phyloP scores from a whole-genome alignment of 495 filamentous ascomycete genomes.

The Podospora pseudoanserina region DNA sequence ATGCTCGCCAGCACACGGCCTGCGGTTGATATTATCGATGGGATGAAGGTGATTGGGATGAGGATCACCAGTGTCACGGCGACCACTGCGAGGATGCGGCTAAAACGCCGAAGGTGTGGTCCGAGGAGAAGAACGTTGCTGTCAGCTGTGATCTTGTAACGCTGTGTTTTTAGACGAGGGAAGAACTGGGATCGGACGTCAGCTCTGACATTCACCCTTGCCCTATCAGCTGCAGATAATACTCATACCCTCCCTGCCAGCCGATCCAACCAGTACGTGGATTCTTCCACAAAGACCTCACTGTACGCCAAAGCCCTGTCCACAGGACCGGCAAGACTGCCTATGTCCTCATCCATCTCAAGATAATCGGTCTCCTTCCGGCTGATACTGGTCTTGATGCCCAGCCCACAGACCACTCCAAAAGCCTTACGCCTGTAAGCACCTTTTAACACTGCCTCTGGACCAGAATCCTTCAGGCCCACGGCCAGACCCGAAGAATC shows the following conservation, averaged over 20 bases:
- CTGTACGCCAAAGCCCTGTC: background rate
- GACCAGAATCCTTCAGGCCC: too few relatives aligned
- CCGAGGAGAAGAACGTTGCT: background rate
- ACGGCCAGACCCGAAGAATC: too few relatives aligned
- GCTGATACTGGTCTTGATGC: background rate
- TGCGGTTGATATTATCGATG: background rate
- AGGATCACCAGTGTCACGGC: background rate
- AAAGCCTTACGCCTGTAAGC: too few relatives aligned
- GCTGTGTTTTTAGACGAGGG: background rate
- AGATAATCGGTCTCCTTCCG: background rate
- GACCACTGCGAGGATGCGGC: background rate
- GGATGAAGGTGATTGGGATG: background rate
- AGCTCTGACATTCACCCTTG: too few relatives aligned
- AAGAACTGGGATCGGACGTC: background rate
- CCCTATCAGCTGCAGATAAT: background rate
- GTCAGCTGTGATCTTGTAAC: background rate
- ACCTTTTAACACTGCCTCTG: too few relatives aligned
- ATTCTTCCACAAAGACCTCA: background rate
- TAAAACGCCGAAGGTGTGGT: background rate
- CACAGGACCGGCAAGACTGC: background rate
- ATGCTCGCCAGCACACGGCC: background rate
- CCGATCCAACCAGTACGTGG: background rate
- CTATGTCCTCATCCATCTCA: background rate
- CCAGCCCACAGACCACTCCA: too few relatives aligned
- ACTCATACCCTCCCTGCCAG: background rate